Evolutionary conservation across 306 rosid genomes (phyloP).

Genomic region (Cucurbita moschata): DNA sequence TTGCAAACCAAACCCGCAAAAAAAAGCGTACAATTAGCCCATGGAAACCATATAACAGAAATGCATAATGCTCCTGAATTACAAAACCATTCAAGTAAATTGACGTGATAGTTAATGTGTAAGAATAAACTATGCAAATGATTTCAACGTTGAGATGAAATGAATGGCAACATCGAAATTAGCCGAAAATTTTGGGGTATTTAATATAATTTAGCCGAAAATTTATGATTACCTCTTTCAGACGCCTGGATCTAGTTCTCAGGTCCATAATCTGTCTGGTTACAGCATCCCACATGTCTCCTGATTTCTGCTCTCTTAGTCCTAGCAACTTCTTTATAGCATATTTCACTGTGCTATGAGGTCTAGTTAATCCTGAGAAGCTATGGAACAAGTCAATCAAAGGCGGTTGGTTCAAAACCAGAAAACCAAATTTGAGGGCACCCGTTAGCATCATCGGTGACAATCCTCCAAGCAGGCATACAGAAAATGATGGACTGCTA

Average conservation of each 20-base stretch:
- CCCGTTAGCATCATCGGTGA: constrained; percentile 65
- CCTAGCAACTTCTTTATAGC: constrained; percentile 73
- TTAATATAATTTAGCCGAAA: neutral
- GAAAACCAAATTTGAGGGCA: constrained; percentile 68
- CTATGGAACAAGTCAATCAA: constrained; percentile 49
- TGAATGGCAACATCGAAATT: neutral
- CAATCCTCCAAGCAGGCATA: constrained; percentile 81
- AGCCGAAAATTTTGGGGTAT: neutral
- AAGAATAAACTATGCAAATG: no score
- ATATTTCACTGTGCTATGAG: constrained; percentile 77
- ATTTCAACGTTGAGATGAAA: neutral
- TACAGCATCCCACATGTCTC: constrained; percentile 47
- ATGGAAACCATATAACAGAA: neutral
- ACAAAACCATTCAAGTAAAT: no score
- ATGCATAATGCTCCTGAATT: neutral
- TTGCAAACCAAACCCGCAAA: neutral
- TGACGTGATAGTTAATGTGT: no score
- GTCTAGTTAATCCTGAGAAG: constrained; percentile 71
- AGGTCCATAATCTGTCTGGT: constrained; percentile 34
- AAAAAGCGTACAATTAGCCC: neutral
- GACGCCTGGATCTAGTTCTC: constrained; percentile 43
- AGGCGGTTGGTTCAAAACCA: constrained; percentile 47
- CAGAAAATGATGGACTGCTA: constrained; percentile 44
- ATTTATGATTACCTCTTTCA: constrained; percentile 55
- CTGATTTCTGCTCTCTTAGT: constrained; percentile 48